Base-by-base conservation (phyloP, 1,284 basidiomycete genomes). In the Boletus coffeatus region DNA sequence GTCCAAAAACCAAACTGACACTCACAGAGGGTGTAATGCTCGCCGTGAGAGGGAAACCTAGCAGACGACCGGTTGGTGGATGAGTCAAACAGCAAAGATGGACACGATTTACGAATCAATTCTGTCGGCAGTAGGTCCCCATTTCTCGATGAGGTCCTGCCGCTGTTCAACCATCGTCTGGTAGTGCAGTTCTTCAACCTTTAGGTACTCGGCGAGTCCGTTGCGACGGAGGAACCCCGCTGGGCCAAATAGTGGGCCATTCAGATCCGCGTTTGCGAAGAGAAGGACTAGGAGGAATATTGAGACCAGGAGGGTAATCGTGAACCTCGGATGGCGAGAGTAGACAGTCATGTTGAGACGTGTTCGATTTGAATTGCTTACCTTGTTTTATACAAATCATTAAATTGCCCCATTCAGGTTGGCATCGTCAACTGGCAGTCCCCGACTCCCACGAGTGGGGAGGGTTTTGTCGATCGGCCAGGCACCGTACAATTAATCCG, bases 11-110 rank as follows among this genome's bases (percentile, higher is more conserved):
- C 3, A 14, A 2, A 9, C 8, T n/a, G 16, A 48, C 0, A 53
- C 76, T 61, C 59, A 77, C 74, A 75, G 18, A 77, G 67, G 0
- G 76, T 77, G 56, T 75, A 75, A 55, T 67, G 73, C 56, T 75
- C 72, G 55, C 74, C 73, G 46, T 71, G 60, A n/a, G 73, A 73
- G 4, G 72, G 72, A 29, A 73, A 73, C 2, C 74, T 73, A 29
- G 46, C 10, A 32, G 25, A 37, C 21, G 10, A 14, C 48, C 36
- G 5, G 43, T 62, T 59, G 10, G 55, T 13, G 13, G 16, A 39
- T 8, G 14, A 41, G 29, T 9, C 16, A 2, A 58, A 34, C 13
- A 37, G 25, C 1, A 21, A 13, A 53, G 10, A 39, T 13, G 41
- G 13, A 10, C 4, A 39, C 18, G 10, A 62, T 72, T 59, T 37